These are phyloP conservation scores for Lentithecium fluviatile DNA, from an alignment of 495 filamentous ascomycete species.

Conservation along the genomic window DNA sequence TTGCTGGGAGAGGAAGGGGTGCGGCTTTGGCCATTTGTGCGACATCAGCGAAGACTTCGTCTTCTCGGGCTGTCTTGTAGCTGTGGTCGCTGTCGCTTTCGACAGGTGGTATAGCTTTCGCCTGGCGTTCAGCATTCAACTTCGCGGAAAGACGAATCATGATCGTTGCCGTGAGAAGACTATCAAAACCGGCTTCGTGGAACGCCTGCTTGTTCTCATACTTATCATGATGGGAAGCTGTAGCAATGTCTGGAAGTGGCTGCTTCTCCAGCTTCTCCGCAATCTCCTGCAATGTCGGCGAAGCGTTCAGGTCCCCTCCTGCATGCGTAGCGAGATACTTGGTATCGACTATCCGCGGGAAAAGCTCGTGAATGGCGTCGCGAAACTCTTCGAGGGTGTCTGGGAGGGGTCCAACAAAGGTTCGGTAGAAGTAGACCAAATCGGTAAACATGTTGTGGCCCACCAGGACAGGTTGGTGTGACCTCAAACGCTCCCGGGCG, in stretches of 20 bases:
- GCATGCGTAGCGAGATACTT: slow-evolving; percentile 69
- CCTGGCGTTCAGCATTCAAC: slow-evolving; percentile 41
- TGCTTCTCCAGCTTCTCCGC: slow-evolving; percentile 46
- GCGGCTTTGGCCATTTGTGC: not conserved
- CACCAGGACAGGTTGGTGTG: slow-evolving; percentile 57
- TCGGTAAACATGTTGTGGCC: slow-evolving; percentile 80
- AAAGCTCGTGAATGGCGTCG: slow-evolving; percentile 52
- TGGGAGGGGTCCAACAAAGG: slow-evolving; percentile 68
- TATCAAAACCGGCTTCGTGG: slow-evolving; percentile 76
- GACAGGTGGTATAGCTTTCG: not conserved
- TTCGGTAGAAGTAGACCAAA: slow-evolving; percentile 66
- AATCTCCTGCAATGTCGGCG: slow-evolving; percentile 53
- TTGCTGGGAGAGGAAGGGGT: not conserved
- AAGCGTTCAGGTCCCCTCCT: slow-evolving; percentile 52
- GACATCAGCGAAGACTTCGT: not conserved
- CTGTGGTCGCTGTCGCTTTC: not conserved
- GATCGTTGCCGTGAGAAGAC: slow-evolving; percentile 64
- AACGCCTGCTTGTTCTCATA: slow-evolving; percentile 47
- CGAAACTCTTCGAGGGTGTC: slow-evolving; percentile 61
- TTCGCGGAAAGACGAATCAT: slow-evolving; percentile 61
- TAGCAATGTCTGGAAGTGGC: slow-evolving; percentile 48
- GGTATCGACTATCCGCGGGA: slow-evolving; percentile 73
- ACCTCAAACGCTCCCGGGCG: slow-evolving; percentile 45
- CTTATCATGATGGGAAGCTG: slow-evolving; percentile 49
- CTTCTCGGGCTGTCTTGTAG: slow-evolving; percentile 2